A percentile compares a stretch with the other conserved stretches of the same genome.
Conservation (phyloP, 1,284 basidiomycete genomes). For the Cryptococcus sp. region DNA sequence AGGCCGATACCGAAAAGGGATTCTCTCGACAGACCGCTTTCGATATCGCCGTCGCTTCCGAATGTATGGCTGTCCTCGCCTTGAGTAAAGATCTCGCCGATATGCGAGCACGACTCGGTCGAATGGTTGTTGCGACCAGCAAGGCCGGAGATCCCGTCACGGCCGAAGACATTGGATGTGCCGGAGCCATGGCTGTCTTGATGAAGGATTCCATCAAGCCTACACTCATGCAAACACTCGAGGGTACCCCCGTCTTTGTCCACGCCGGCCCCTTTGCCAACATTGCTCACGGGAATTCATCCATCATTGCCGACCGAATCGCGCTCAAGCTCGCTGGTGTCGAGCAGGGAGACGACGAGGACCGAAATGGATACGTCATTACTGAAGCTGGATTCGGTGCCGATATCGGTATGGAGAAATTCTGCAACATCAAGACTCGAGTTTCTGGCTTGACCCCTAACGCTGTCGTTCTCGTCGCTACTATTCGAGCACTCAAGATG, state of each 20-base stretch:
- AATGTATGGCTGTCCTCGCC: slow-evolving; percentile 97
- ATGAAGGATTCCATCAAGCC: slow-evolving; percentile 99
- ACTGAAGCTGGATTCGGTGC: slow-evolving; percentile 99
- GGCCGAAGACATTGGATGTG: slow-evolving; percentile 93
- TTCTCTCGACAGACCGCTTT: slow-evolving; percentile 85
- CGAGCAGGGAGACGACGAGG: slow-evolving; percentile 80
- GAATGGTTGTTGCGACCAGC: slow-evolving; percentile 82
- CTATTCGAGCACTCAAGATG: slow-evolving; percentile 97
- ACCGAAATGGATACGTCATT: slow-evolving; percentile 87
- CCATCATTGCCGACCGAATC: slow-evolving; percentile 92
- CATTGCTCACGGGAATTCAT: slow-evolving; percentile 98
- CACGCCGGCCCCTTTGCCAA: slow-evolving; percentile 99
- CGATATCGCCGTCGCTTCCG: slow-evolving; percentile 95
- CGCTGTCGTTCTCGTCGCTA: slow-evolving; percentile 93
- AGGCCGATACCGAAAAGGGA: slow-evolving; percentile 84
- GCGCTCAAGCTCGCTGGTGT: slow-evolving; percentile 95
- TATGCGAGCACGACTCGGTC: slow-evolving; percentile 75
- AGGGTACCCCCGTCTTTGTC: slow-evolving; percentile 98
- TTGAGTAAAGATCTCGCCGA: slow-evolving; percentile 82
- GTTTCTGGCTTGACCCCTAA: slow-evolving; percentile 89
- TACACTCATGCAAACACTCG: slow-evolving; percentile 97
- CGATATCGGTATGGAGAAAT: slow-evolving; percentile 99
- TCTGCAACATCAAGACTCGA: slow-evolving; percentile 99
- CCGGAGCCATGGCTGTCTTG: slow-evolving; percentile 91
- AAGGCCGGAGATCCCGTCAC: slow-evolving; percentile 89